Percentiles rank a stretch among this genome's conserved stretches.
phyloP scores from a whole-genome alignment of 2,329 filamentous ascomycete genomes.

The Chaetomiaceae sp. region DNA sequence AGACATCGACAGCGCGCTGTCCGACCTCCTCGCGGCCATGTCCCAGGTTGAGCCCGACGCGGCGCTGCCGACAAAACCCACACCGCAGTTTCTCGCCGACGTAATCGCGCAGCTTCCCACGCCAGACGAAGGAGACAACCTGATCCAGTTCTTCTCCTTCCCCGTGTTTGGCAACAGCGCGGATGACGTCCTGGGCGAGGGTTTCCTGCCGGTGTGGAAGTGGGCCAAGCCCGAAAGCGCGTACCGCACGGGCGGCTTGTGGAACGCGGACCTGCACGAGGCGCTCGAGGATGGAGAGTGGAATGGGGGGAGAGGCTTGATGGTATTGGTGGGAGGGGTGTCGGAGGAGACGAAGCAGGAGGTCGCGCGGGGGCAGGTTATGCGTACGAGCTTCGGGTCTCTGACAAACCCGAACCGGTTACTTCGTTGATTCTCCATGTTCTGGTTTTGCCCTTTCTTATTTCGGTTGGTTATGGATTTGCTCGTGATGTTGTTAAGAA shows the following conservation, averaged over 20 bases:
- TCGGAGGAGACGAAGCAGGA: neutral
- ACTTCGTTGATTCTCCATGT: too few species aligned
- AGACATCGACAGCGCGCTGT: neutral
- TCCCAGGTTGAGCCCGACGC: neutral
- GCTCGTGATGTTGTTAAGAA: too few species aligned
- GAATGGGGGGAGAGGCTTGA: neutral
- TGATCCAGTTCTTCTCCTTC: neutral
- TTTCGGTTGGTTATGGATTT: too few species aligned
- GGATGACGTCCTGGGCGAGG: neutral
- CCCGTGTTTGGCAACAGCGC: neutral
- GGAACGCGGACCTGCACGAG: neutral
- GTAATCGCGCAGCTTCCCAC: neutral
- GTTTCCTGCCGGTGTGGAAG: neutral
- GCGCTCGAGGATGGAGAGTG: neutral
- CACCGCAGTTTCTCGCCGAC: neutral
- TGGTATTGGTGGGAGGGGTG: neutral
- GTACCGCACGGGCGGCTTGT: neutral
- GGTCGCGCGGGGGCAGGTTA: neutral
- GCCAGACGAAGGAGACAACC: neutral
- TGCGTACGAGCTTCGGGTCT: neutral
- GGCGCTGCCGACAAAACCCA: too few species aligned
- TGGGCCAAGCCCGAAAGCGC: constrained; percentile 1
- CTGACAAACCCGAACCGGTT: too few species aligned
- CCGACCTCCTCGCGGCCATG: neutral
- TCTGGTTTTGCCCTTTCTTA: too few species aligned